Evolutionary conservation across 2,329 filamentous ascomycete genomes (phyloP), one percentile per base, ranked within the genome.

Genomic region (Elsinoe necatrix): DNA sequence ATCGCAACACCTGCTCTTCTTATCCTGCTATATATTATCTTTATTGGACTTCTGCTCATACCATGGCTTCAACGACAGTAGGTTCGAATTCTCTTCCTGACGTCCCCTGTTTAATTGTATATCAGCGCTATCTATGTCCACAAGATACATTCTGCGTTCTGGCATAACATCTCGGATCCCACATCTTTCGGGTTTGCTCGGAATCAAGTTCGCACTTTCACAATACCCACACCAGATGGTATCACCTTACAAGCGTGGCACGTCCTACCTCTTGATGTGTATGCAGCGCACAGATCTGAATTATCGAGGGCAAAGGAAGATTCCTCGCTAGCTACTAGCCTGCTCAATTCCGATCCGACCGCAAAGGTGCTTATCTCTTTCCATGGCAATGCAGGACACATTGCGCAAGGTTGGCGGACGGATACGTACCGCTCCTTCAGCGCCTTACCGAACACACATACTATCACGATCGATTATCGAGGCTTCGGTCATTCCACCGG

Each of bases 201-300:
- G 67, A 89, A 90, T 63, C 92, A 97, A 72, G 86, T 95, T 2
- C 90, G 89, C 4, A 87, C 92, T 0, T 96, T 97, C 69, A 83
- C 81, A 48, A 72, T 97, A 35, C 73, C 72, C 3, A 93, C 89
- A 0, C 75, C 82, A 1, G 91, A 96, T 68, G 82, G 83, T 37
- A 85, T 91, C 69, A 82, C 76, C 1, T 73, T 97, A 16, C 95
- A 93, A 67, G 87, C 87, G 23, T 97, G 92, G 92, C 92, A 96
- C 66, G 79, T 97, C 56, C 74, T 96, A 50, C 92, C 92, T 0
- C 72, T 95, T 5, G 82, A 85, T 54, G 74, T 89, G 0, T 95
- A 95, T 68, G 75, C 82, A 5, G 9, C 77, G 85, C 62, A 80
- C 95, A 63, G 86, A 95, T 65, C 72, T 77, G 20, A 73, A 74